phyloP scores from a whole-genome alignment of 345 rosid genomes.

The Arabidopsis thaliana region DNA sequence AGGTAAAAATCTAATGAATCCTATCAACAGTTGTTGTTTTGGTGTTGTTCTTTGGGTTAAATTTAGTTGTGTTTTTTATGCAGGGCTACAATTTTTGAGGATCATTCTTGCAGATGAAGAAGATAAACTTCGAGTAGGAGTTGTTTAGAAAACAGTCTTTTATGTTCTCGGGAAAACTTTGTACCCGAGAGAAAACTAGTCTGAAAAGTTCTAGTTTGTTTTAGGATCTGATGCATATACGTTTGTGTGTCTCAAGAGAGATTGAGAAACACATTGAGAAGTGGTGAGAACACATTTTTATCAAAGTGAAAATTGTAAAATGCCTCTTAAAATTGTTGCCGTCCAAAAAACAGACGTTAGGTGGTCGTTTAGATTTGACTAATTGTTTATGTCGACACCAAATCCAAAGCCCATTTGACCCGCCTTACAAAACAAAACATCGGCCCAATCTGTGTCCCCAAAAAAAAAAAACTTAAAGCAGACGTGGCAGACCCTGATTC shows the following conservation, averaged over 20 bases:
- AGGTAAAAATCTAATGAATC: neutral
- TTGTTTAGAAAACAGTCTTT: neutral
- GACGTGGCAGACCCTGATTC: conserved; percentile 34
- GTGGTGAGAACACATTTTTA: neutral
- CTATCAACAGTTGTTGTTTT: neutral
- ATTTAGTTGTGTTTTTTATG: neutral
- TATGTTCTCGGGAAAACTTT: neutral
- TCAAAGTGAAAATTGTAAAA: neutral
- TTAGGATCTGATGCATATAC: no score
- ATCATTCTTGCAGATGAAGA: neutral
- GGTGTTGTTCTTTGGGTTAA: neutral
- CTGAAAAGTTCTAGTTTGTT: neutral
- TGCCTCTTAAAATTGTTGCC: neutral
- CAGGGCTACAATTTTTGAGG: neutral
- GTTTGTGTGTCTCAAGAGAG: neutral
- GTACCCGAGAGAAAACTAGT: neutral
- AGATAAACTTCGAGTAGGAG: neutral
- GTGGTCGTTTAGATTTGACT: no score
- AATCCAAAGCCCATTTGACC: conserved; percentile 19
- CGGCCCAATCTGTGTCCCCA: conserved; percentile 25
- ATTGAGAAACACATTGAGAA: neutral
- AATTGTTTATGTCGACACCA: neutral
- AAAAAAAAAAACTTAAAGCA: neutral
- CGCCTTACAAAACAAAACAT: neutral
- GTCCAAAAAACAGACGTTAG: neutral